These are phyloP conservation scores for Diaporthe citrichinensis DNA, from an alignment of 2,329 filamentous ascomycete species.

Conservation along the genomic window DNA sequence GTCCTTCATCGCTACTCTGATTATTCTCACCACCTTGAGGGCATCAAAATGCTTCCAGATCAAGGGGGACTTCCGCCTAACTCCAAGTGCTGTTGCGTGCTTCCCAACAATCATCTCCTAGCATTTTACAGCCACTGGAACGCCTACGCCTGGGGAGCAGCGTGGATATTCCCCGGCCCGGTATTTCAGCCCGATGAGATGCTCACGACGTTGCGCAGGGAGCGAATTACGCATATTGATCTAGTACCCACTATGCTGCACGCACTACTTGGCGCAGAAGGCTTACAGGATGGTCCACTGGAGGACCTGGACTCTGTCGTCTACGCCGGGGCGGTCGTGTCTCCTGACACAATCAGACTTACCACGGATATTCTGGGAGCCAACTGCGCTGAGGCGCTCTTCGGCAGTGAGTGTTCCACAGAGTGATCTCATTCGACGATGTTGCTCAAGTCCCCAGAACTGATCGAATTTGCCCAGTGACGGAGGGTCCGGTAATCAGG, in stretches of 20 bases:
- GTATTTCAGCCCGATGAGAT: background rate
- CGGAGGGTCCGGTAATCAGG: background rate
- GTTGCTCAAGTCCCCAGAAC: too few relatives aligned
- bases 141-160: conserved; percentile 5
- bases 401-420: background rate
- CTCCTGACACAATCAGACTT: conserved; percentile 5
- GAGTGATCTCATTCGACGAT: background rate
- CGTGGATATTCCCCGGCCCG: conserved; percentile 1
- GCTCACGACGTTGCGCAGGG: background rate
- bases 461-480: background rate
- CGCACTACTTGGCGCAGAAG: conserved; percentile 8
- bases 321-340: conserved; percentile 3
- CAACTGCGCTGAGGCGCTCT: background rate
- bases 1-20: conserved; percentile 10
- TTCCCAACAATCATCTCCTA: background rate
- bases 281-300: background rate
- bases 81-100: background rate
- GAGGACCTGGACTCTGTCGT: conserved; percentile 1
- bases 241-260: conserved; percentile 8
- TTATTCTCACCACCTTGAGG: conserved; percentile 4
- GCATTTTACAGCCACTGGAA: conserved; percentile 22
- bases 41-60: conserved; percentile 20
- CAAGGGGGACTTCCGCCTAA: background rate
- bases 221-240: background rate
- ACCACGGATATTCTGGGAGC: background rate